Conservation (phyloP, 2,329 filamentous ascomycete genomes). For the Paecilomyces variotii region DNA sequence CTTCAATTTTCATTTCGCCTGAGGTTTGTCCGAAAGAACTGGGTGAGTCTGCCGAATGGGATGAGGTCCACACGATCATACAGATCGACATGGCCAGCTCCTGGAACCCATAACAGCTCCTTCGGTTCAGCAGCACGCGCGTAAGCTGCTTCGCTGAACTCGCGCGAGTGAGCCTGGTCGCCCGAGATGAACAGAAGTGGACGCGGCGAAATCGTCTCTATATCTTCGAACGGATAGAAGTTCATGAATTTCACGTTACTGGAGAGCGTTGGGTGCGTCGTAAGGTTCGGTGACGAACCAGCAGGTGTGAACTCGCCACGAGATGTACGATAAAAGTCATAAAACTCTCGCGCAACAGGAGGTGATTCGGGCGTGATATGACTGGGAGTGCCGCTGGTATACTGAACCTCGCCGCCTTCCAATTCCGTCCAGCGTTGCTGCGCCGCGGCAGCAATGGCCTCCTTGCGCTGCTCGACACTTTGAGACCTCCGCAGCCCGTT, state of each 20-base stretch:
- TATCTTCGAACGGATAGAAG: conserved; percentile 16
- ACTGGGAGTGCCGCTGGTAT: neutral
- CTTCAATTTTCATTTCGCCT: no score
- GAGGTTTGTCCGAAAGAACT: neutral
- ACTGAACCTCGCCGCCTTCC: no score
- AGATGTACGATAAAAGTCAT: conserved; percentile 24
- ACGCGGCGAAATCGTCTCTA: conserved; percentile 8
- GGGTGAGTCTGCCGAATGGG: conserved; percentile 22
- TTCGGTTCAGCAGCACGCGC: conserved; percentile 22
- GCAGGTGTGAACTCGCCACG: conserved; percentile 19
- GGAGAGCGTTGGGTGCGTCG: conserved; percentile 24
- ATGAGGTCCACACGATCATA: conserved; percentile 31
- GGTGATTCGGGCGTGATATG: conserved; percentile 13
- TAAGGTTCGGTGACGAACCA: conserved; percentile 7
- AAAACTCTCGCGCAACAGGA: conserved; percentile 19
- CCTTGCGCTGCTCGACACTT: no score
- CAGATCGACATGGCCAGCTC: conserved; percentile 28
- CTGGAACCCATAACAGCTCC: conserved; percentile 25
- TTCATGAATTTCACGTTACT: conserved; percentile 22
- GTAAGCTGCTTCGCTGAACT: no score
- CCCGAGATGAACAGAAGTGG: no score
- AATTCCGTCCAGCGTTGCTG: no score
- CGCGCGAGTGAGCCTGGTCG: no score
- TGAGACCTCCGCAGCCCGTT: no score
- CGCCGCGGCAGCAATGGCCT: no score